Evolutionary conservation across 495 filamentous ascomycete species (phyloP).

Genomic region (Clavariopsis aquatica): DNA sequence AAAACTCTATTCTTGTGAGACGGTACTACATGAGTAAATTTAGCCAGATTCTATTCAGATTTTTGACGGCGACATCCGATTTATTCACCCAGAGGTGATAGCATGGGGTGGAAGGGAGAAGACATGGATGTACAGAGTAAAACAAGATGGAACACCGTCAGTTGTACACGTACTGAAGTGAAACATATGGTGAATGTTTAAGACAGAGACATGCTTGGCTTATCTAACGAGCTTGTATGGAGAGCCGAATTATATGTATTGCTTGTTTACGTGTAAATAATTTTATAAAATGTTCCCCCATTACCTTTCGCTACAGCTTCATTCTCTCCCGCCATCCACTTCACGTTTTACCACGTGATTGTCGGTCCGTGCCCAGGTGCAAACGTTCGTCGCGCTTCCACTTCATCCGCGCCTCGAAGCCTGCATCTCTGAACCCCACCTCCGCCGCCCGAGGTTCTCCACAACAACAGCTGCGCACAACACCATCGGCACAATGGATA

Average conservation of each 20-base stretch:
- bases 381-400: neutral
- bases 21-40: neutral
- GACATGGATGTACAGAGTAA: neutral
- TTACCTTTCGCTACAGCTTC: no score
- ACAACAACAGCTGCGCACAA: neutral
- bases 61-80: neutral
- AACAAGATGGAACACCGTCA: neutral
- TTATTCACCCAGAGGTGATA: neutral
- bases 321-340: neutral
- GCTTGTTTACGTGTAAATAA: neutral
- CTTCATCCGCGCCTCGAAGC: neutral
- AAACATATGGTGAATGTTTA: neutral
- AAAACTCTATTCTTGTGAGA: no score
- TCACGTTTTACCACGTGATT: neutral
- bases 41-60: neutral
- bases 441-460: neutral
- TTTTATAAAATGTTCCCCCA: neutral
- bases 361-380: neutral
- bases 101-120: neutral
- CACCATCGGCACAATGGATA: constrained; percentile 26
- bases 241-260: neutral
- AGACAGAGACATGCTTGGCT: neutral
- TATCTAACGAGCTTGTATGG: neutral
- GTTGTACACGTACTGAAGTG: neutral
- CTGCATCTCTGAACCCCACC: neutral